Conservation (phyloP, 805 yeast genomes). For the Wickerhamomyces chaumierensis region DNA sequence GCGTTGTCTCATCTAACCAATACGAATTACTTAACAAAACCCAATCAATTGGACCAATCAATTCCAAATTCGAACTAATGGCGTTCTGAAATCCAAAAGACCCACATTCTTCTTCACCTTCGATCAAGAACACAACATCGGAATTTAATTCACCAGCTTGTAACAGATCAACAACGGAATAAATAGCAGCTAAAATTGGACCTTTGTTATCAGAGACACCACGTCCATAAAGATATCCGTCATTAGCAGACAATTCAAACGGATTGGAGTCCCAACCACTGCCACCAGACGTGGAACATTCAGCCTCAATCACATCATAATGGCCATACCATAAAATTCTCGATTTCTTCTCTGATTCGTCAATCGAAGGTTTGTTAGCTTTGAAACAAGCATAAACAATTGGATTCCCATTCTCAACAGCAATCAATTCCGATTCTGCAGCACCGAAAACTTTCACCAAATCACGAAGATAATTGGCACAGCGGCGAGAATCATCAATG, state of each 20-base stretch:
- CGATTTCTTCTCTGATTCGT: constrained; percentile 15
- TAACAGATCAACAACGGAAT: constrained; percentile 68
- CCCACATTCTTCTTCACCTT: constrained; percentile 95
- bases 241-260: constrained; percentile 57
- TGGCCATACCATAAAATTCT: constrained; percentile 87
- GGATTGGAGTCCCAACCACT: constrained; percentile 77
- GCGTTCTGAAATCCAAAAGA: constrained; percentile 74
- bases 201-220: constrained; percentile 96
- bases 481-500: constrained; percentile 72
- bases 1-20: constrained; percentile 84
- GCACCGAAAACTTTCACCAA: constrained; percentile 53
- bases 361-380: constrained; percentile 23
- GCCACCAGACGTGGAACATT: constrained; percentile 27
- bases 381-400: constrained; percentile 67
- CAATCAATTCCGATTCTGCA: constrained; percentile 56
- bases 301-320: constrained; percentile 86
- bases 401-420: constrained; percentile 75
- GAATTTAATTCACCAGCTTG: constrained; percentile 39
- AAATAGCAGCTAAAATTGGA: constrained; percentile 77
- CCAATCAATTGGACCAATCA: constrained; percentile 78
- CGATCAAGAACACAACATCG: constrained; percentile 76
- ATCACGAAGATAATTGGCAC: constrained; percentile 65
- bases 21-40: constrained; percentile 81
- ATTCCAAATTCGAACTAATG: constrained; percentile 34
- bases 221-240: constrained; percentile 83